Evolutionary conservation across 805 yeast species (phyloP).

Genomic region (Wickerhamomyces bovis): DNA sequence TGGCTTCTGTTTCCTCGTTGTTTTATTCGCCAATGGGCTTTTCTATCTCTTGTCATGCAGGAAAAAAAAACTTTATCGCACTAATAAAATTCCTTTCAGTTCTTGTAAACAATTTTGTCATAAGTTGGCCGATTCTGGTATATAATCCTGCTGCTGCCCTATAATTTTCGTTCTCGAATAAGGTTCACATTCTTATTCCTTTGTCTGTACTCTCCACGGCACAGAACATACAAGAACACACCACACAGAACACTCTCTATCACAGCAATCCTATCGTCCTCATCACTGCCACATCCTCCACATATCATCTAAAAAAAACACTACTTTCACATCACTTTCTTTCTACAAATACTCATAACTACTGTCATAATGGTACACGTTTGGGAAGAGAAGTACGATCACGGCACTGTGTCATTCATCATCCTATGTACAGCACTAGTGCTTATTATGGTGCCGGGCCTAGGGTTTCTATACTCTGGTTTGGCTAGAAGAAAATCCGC

Average conservation of each 20-base stretch:
- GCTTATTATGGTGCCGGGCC: conserved; percentile 90
- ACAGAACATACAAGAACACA: background rate
- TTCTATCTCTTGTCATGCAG: background rate
- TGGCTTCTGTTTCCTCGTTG: background rate
- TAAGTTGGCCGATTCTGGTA: background rate
- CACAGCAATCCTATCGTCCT: background rate
- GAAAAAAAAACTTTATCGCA: background rate
- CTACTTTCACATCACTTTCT: background rate
- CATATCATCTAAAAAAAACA: background rate
- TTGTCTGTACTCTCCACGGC: background rate
- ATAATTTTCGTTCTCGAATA: background rate
- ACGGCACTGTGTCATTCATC: conserved; percentile 44
- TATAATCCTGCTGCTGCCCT: background rate
- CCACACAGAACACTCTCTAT: background rate
- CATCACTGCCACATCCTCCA: background rate
- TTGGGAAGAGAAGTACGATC: conserved; percentile 35
- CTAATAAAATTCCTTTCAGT: background rate
- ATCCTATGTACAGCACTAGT: conserved; percentile 64
- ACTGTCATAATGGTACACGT: conserved; percentile 13
- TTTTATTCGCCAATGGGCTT: background rate
- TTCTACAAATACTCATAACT: background rate
- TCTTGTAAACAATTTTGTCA: background rate
- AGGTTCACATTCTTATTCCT: background rate
- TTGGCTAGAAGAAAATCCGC: conserved; percentile 89
- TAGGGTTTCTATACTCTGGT: conserved; percentile 89